These are phyloP conservation scores for Nemophila menziesii DNA, from an alignment of 257 asterid species.

Conservation along the genomic window DNA sequence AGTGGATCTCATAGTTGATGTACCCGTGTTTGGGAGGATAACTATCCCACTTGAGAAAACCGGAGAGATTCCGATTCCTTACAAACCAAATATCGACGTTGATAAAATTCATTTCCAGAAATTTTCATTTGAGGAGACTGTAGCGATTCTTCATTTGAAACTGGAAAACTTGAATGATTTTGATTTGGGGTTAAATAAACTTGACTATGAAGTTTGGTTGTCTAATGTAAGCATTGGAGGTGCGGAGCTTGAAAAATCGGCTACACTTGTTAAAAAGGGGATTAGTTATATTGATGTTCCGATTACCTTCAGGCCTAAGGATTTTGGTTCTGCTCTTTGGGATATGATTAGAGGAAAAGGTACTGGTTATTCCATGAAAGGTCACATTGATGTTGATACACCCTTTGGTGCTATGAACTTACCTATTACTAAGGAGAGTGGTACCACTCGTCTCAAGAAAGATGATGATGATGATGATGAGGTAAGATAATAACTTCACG, in stretches of 20 bases:
- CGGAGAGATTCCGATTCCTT: conserved; percentile 81
- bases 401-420: conserved; percentile 92
- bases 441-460: conserved; percentile 79
- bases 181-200: conserved; percentile 63
- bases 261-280: conserved; percentile 59
- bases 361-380: conserved; percentile 79
- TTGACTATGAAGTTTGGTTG: conserved; percentile 89
- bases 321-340: conserved; percentile 96
- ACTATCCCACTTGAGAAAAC: conserved; percentile 79
- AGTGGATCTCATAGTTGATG: conserved; percentile 84
- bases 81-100: conserved; percentile 68
- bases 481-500: no score
- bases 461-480: conserved; percentile 66
- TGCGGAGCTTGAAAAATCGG: conserved; percentile 48
- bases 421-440: conserved; percentile 85
- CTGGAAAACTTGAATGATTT: conserved; percentile 85
- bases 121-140: conserved; percentile 80
- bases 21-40: conserved; percentile 75
- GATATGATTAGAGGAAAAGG: conserved; percentile 95
- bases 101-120: conserved; percentile 56
- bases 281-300: conserved; percentile 53
- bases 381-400: conserved; percentile 62
- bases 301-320: conserved; percentile 93
- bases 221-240: conserved; percentile 63
- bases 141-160: conserved; percentile 69